A percentile compares a stretch with the other conserved stretches of the same genome.
Evolutionary conservation across 78 protist genomes (phyloP).

Genomic region (Creolimax fragrantissima): DNA sequence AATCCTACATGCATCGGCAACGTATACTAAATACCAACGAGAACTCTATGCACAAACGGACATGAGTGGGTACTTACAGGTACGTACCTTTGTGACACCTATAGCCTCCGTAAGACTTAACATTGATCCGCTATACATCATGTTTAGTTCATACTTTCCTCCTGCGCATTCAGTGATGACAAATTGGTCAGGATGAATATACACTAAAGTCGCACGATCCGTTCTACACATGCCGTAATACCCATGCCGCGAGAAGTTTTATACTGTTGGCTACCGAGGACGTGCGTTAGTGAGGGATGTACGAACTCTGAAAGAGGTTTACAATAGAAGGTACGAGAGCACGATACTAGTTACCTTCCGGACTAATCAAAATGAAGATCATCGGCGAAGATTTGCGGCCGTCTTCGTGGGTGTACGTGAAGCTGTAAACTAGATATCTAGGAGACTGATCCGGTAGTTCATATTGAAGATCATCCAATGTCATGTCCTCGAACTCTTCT

Average conservation of each 20-base stretch:
- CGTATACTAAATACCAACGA: not conserved
- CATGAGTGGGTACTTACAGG: not conserved
- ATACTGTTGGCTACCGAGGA: too few species aligned
- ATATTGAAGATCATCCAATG: not conserved
- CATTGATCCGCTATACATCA: not conserved
- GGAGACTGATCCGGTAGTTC: not conserved
- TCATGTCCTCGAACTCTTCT: not conserved
- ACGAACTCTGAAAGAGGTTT: too few species aligned
- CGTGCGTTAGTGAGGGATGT: too few species aligned
- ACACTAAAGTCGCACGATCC: too few species aligned
- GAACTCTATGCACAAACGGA: not conserved
- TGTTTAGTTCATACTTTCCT: not conserved
- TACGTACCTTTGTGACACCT: not conserved
- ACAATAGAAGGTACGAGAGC: too few species aligned
- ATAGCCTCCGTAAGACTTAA: not conserved
- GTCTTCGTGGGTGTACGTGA: not conserved
- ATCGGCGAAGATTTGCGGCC: not conserved
- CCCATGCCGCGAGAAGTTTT: too few species aligned
- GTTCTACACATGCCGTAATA: too few species aligned
- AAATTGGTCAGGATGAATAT: too few species aligned
- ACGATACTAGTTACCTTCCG: not conserved
- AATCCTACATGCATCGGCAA: not conserved
- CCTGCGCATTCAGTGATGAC: too few species aligned
- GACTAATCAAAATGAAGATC: not conserved
- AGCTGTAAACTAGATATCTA: not conserved